A percentile compares a stretch with the other conserved stretches of the same genome.
These are phyloP conservation scores for Podospora pseudocomata DNA, from an alignment of 495 filamentous ascomycete genomes.

Conservation along the genomic window DNA sequence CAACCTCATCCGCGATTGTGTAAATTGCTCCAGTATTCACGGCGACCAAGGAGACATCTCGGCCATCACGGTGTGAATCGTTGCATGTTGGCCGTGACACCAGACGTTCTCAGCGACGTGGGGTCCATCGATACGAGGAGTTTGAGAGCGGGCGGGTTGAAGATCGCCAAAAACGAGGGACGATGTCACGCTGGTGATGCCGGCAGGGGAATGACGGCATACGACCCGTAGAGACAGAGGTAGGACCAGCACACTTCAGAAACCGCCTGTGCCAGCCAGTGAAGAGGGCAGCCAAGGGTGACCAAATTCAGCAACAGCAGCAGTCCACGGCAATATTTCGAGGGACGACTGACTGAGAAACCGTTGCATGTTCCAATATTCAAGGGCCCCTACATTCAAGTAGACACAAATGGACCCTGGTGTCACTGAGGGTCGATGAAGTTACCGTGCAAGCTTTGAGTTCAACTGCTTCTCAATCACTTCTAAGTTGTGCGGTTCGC, in stretches of 20 bases:
- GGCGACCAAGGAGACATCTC: not conserved
- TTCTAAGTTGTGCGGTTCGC: no score
- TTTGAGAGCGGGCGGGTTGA: not conserved
- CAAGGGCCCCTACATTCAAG: not conserved
- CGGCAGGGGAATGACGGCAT: not conserved
- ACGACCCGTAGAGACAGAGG: not conserved
- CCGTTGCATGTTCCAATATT: not conserved
- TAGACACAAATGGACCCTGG: not conserved
- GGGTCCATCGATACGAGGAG: not conserved
- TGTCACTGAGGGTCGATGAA: not conserved
- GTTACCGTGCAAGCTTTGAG: not conserved
- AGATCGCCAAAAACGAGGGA: not conserved
- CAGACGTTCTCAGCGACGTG: not conserved
- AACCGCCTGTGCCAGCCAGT: not conserved
- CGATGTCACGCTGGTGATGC: not conserved
- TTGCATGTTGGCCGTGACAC: not conserved
- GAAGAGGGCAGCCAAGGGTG: not conserved
- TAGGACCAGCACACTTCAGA: not conserved
- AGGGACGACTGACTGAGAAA: not conserved
- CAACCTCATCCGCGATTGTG: not conserved
- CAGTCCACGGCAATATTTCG: not conserved
- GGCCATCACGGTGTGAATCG: not conserved
- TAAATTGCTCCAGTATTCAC: not conserved
- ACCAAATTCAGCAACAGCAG: not conserved
- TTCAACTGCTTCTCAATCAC: not conserved